phyloP scores from a whole-genome alignment of 306 rosid species.

The Alnus glutinosa region DNA sequence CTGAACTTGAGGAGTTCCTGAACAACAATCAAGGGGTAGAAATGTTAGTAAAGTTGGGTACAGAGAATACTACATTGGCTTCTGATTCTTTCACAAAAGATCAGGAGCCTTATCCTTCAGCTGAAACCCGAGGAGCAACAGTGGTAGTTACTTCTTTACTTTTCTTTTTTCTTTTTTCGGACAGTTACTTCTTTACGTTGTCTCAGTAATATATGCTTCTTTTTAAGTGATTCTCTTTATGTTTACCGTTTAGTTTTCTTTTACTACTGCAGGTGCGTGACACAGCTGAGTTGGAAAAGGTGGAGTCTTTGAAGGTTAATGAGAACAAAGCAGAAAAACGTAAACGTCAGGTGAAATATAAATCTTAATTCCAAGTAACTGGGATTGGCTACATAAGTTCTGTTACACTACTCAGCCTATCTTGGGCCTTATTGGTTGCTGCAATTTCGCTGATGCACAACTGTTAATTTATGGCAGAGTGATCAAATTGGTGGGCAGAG shows the following conservation, averaged over 20 bases:
- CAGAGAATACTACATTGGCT: slow-evolving; percentile 16
- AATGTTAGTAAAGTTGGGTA: slow-evolving; percentile 14
- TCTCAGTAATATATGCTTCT: slow-evolving; percentile 7
- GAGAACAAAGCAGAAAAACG: slow-evolving; percentile 43
- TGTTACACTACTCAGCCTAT: neutral
- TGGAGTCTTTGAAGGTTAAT: slow-evolving; percentile 46
- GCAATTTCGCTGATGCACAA: slow-evolving; percentile 29
- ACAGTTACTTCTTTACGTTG: slow-evolving; percentile 19
- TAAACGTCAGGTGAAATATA: slow-evolving; percentile 55
- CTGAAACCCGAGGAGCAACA: slow-evolving; percentile 26
- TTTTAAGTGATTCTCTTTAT: slow-evolving; percentile 22
- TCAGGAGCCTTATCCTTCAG: slow-evolving; percentile 28
- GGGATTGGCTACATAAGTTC: neutral
- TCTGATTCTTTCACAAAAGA: slow-evolving; percentile 11
- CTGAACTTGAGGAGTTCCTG: neutral
- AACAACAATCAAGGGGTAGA: neutral
- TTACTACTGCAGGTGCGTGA: slow-evolving; percentile 36
- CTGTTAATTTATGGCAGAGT: slow-evolving; percentile 47
- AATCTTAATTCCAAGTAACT: neutral
- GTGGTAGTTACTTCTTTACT: slow-evolving; percentile 32
- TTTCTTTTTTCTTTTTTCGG: neutral
- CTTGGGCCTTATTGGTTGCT: neutral
- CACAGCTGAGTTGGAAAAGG: slow-evolving; percentile 32
- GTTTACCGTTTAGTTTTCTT: slow-evolving; percentile 6
- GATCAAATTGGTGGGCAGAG: slow-evolving; percentile 61